Evolutionary conservation across 768 basidiomycete genomes (phyloP).

Genomic region (Russula sp.): DNA sequence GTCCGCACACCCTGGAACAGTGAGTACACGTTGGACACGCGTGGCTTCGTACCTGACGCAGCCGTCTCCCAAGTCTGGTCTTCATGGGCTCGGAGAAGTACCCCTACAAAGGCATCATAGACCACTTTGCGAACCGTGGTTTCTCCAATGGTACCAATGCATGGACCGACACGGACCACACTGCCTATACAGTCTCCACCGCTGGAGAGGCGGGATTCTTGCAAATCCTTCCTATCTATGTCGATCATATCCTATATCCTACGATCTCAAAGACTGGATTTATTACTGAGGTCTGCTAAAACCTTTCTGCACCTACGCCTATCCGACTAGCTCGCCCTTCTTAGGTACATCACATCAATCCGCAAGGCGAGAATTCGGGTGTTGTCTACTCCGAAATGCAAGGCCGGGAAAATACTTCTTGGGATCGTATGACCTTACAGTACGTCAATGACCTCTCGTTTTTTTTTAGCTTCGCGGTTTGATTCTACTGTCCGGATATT

Average conservation of each 20-base stretch:
- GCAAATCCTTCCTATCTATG: conserved; percentile 80
- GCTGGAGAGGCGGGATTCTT: conserved; percentile 92
- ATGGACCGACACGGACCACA: conserved; percentile 96
- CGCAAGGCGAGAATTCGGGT: conserved; percentile 86
- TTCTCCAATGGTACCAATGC: conserved; percentile 92
- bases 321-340: conserved; percentile 13
- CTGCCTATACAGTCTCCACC: conserved; percentile 93
- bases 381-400: conserved; percentile 99
- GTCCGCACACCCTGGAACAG: conserved; percentile 97
- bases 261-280: conserved; percentile 87
- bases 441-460: conserved; percentile 38
- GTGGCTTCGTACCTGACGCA: neutral
- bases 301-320: conserved; percentile 1
- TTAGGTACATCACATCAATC: conserved; percentile 93
- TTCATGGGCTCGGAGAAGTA: conserved; percentile 97
- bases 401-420: conserved; percentile 89
- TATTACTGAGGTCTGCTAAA: conserved; percentile 49
- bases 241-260: conserved; percentile 96
- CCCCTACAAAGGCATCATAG: conserved; percentile 94
- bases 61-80: conserved; percentile 54
- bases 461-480: neutral
- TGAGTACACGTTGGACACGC: conserved; percentile 40
- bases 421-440: conserved; percentile 87
- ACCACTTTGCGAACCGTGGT: conserved; percentile 90
- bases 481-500: conserved; percentile 20